A percentile compares a stretch with the other conserved stretches of the same genome.
Evolutionary conservation across 2,329 filamentous ascomycete species (phyloP).

Genomic region (Fusarium chlamydosporum): DNA sequence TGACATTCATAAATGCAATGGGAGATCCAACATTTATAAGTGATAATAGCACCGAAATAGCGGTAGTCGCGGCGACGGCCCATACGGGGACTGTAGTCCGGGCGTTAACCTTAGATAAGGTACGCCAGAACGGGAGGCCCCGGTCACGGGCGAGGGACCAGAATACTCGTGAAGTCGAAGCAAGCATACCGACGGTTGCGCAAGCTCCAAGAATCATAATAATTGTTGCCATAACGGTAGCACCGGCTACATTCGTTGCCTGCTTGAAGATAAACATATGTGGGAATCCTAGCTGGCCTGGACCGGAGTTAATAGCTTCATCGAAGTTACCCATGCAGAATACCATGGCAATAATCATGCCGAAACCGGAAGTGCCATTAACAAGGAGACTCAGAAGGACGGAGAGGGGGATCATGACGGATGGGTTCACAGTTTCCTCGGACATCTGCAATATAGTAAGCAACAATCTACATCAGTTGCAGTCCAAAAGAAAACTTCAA

Average conservation of each 20-base stretch:
- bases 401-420: constrained; percentile 34
- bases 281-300: constrained; percentile 31
- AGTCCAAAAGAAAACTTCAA: not conserved
- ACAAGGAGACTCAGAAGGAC: constrained; percentile 37
- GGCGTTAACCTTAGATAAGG: constrained; percentile 18
- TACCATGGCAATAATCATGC: constrained; percentile 43
- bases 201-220: constrained; percentile 39
- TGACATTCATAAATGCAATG: constrained; percentile 39
- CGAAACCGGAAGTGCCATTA: constrained; percentile 41
- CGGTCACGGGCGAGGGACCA: constrained; percentile 42
- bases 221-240: constrained; percentile 32
- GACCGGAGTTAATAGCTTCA: constrained; percentile 33
- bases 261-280: constrained; percentile 41
- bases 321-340: constrained; percentile 37
- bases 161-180: constrained; percentile 40
- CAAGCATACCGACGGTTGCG: constrained; percentile 38
- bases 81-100: constrained; percentile 20
- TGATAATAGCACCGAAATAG: constrained; percentile 36
- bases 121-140: constrained; percentile 37
- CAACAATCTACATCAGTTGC: not conserved
- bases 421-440: constrained; percentile 41
- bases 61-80: constrained; percentile 31
- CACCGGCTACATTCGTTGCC: constrained; percentile 33
- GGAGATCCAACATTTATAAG: constrained; percentile 44
- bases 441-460: constrained; percentile 26